phyloP scores from a whole-genome alignment of 1,284 basidiomycete genomes.

The Marasmius tenuissimus region DNA sequence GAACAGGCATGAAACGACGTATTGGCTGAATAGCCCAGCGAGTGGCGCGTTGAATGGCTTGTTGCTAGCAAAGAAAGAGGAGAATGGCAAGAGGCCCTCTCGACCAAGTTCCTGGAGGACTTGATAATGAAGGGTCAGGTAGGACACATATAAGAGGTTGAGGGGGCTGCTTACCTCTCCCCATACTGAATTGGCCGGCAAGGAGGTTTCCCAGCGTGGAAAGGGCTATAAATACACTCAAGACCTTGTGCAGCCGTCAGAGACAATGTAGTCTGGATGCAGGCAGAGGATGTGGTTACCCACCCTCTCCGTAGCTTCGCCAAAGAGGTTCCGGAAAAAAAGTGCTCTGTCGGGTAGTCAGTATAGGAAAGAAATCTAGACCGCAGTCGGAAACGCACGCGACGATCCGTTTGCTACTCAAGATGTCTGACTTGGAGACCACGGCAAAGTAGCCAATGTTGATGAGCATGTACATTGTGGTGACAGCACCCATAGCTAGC shows the following conservation, averaged over 20 bases:
- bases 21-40: conserved; percentile 57
- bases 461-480: conserved; percentile 56
- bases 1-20: conserved; percentile 49
- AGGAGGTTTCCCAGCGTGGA: conserved; percentile 65
- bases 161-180: background rate
- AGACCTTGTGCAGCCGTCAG: conserved; percentile 32
- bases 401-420: conserved; percentile 58
- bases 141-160: background rate
- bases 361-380: background rate
- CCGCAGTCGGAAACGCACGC: conserved; percentile 43
- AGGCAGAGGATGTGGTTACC: conserved; percentile 1
- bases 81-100: conserved; percentile 63
- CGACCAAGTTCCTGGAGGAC: conserved; percentile 72
- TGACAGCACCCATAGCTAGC: conserved; percentile 55
- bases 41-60: conserved; percentile 64
- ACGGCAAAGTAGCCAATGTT: conserved; percentile 72
- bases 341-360: conserved; percentile 41
- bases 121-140: conserved; percentile 18
- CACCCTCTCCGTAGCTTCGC: conserved; percentile 55
- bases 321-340: conserved; percentile 70
- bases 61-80: conserved; percentile 62
- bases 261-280: background rate
- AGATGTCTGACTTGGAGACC: conserved; percentile 63
- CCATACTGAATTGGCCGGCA: conserved; percentile 52
- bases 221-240: conserved; percentile 62